These are phyloP conservation scores for Zygoascus sp. DNA, from an alignment of 1,139 yeast genomes.

Conservation along the genomic window DNA sequence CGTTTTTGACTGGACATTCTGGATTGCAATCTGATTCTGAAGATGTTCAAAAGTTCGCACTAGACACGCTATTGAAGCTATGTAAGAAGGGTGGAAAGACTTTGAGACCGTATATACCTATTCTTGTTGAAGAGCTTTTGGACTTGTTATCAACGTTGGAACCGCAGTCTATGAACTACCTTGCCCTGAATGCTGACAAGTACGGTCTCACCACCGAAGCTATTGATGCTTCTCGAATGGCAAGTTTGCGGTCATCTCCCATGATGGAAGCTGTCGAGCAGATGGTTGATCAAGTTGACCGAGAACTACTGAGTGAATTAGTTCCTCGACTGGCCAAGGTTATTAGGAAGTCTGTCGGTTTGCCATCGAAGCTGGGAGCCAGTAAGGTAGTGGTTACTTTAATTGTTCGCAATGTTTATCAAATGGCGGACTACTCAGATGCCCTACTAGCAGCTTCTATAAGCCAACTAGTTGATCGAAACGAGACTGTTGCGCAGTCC, in stretches of 20 bases:
- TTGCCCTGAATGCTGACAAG: constrained; percentile 84
- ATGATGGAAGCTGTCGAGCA: constrained; percentile 83
- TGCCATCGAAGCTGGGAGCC: constrained; percentile 88
- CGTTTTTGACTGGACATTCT: constrained; percentile 71
- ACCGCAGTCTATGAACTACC: constrained; percentile 83
- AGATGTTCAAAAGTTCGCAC: constrained; percentile 73
- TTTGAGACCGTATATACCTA: constrained; percentile 64
- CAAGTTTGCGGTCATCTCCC: constrained; percentile 75
- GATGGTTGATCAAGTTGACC: constrained; percentile 45
- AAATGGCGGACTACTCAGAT: constrained; percentile 59
- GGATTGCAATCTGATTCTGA: constrained; percentile 84
- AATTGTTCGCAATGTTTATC: constrained; percentile 52
- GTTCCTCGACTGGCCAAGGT: constrained; percentile 45
- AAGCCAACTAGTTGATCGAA: constrained; percentile 62
- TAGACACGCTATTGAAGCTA: constrained; percentile 66
- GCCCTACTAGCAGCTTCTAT: constrained; percentile 53
- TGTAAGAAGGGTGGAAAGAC: constrained; percentile 59
- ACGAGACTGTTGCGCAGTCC: constrained; percentile 66
- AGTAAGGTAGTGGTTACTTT: constrained; percentile 69
- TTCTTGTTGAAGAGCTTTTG: constrained; percentile 63
- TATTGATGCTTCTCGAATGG: constrained; percentile 73
- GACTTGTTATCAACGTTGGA: constrained; percentile 79
- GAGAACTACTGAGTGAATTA: constrained; percentile 47
- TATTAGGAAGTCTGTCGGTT: constrained; percentile 70
- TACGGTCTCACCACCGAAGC: constrained; percentile 67